These are phyloP conservation scores for Isabelozyma pseudorhagii DNA, from an alignment of 805 yeast species.

Conservation along the genomic window DNA sequence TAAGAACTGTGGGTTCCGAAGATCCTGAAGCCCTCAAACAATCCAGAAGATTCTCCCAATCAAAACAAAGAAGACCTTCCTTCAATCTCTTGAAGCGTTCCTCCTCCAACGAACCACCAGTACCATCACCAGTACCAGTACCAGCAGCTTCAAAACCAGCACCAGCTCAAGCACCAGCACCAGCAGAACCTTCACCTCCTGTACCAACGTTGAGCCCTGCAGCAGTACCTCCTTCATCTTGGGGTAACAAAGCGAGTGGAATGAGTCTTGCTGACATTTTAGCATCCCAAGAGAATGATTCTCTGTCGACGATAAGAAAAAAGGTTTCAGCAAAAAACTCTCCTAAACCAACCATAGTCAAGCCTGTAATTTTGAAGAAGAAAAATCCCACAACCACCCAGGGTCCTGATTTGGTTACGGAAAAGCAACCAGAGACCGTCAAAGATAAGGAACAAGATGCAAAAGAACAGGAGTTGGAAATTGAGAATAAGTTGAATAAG, in stretches of 20 bases:
- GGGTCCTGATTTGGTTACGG: conserved; percentile 3
- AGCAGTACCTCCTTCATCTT: background rate
- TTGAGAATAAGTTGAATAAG: background rate
- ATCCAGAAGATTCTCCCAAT: conserved; percentile 3
- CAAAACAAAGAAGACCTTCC: conserved; percentile 10
- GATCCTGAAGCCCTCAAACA: background rate
- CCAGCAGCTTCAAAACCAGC: conserved; percentile 2
- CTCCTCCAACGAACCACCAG: background rate
- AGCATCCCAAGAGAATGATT: conserved; percentile 17
- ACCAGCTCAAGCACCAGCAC: background rate
- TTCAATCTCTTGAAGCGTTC: conserved; percentile 17
- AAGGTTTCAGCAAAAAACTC: conserved; percentile 14
- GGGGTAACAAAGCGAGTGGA: conserved; percentile 15
- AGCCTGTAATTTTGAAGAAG: conserved; percentile 40
- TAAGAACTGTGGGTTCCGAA: conserved; percentile 22
- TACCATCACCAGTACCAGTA: background rate
- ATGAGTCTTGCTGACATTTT: conserved; percentile 39
- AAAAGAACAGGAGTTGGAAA: background rate
- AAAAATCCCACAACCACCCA: conserved; percentile 9
- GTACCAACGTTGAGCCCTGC: conserved; percentile 8
- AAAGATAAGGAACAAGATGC: background rate
- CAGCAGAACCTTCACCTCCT: conserved; percentile 16
- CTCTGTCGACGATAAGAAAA: conserved; percentile 10
- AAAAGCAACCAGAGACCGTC: conserved; percentile 1
- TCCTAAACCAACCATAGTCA: conserved; percentile 21